Percentiles rank a stretch among this genome's conserved stretches.
Conservation (phyloP, 441 rosid genomes). For the Biscutella auriculata region DNA sequence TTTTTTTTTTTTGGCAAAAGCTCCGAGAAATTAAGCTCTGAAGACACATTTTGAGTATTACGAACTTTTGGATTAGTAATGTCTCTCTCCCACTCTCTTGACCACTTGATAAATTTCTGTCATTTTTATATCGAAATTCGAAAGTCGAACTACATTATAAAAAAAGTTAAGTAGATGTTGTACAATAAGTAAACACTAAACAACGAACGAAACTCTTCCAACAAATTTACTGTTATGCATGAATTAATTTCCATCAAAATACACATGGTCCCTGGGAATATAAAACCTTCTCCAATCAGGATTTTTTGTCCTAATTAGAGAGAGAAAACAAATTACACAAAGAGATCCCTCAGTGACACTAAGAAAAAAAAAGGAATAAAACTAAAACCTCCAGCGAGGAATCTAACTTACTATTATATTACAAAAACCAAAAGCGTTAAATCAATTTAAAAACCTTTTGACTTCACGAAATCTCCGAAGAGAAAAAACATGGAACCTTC, state of each 20-base stretch:
- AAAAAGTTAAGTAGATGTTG: no score
- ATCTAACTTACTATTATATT: conserved; percentile 23
- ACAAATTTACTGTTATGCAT: conserved; percentile 1
- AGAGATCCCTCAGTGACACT: conserved; percentile 11
- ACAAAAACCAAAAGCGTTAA: conserved; percentile 21
- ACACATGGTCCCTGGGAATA: conserved; percentile 19
- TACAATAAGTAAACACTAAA: no score
- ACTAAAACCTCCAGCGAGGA: conserved; percentile 10
- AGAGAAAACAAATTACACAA: conserved; percentile 20
- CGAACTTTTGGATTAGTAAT: no score
- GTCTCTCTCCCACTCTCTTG: no score
- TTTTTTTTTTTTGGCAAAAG: no score
- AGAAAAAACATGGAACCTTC: conserved; percentile 2
- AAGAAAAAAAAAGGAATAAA: background rate
- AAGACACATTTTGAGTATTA: no score
- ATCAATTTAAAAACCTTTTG: conserved; percentile 20
- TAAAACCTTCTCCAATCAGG: conserved; percentile 20
- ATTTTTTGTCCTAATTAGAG: conserved; percentile 12
- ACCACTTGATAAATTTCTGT: no score
- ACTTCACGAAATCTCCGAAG: conserved; percentile 14
- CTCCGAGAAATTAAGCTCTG: no score
- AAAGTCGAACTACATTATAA: no score
- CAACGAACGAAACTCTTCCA: no score
- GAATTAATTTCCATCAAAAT: conserved; percentile 14
- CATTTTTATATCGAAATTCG: no score